Evolutionary conservation across 805 yeast species (phyloP), one percentile per base, ranked within the genome.

Genomic region (Saccharomycopsis fibuligera): DNA sequence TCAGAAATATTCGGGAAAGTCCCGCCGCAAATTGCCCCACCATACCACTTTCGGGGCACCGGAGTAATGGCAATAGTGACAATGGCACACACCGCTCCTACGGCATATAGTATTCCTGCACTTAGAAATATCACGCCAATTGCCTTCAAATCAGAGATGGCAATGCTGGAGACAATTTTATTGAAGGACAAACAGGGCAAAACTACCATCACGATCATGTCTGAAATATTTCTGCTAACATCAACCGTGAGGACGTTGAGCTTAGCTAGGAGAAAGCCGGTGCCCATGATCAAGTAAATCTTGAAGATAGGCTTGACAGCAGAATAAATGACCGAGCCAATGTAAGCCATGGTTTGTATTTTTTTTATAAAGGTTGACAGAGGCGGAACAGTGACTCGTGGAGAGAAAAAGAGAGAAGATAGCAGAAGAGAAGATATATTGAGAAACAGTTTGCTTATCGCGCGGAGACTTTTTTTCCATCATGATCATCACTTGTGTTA

Each of bases 241-340:
- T 83, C 77, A 22, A 84, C 86, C 0, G 83, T 69, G 2, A 86
- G 66, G 23, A 84, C 74, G 57, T 84, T 81, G 55, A 66, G 71
- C 51, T 70, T 76, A 2, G 91, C 86, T 5, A 88, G 65, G 36
- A 70, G 61, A 55, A 70, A 83, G 9, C 96, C 96, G 12, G 79
- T 64, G 3, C 72, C 79, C 4, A 85, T 75, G 60, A 85, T 82
- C 56, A 84, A 66, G 58, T 86, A 84, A 55, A 87, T 84, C 64
- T 88, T 88, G 65, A 86, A 73, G 50, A 87, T 81, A n/a, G 96
- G 96, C 68, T 86, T 87, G 48, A 83, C 81, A 0, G 95, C 78
- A 22, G 86, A 74, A 66, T 83, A 87, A 4, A 88, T 82, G 33
- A 86, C 78, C 35, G 73, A 71, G 16, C 93, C 91, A 29, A 82